Base-by-base conservation (phyloP, 352 stramenopile species). In the Phytophthora colocasiae region DNA sequence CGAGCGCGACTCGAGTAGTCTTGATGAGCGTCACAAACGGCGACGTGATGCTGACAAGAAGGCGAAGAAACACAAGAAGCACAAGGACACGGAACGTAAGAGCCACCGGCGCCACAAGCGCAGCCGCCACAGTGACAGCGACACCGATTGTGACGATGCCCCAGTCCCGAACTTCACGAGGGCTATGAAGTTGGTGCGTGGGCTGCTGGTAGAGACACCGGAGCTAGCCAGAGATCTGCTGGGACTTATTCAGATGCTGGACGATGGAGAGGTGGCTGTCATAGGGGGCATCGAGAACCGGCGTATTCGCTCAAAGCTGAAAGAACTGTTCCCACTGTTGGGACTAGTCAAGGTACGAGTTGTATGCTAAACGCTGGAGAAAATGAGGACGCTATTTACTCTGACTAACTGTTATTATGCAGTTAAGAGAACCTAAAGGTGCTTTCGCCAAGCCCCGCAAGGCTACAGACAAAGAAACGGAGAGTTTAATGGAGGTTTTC, bases 211-310 rank as follows among this genome's bases (percentile, higher is more conserved):
- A 6, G 82, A 91, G 62, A 93, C 88, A 57, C 85, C 88, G 3
- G 74, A 80, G 50, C 77, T 96, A 32, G 69, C 75, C 17, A 67
- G 59, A 17, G 88, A 96, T 17, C 73, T 96, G 32, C 47, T 93
- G 17, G 49, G 32, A 24, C 63, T 96, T 34, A 60, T 96, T 26
- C 85, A 93, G 67, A 89, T 90, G 83, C 47, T 96, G 50, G 81
- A 95, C 51, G 72, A 89, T 32, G 86, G 88, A 15, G 71, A 93
- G 60, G 77, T 87, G 22, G 88, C 82, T 17, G 75, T 95, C 29
- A 89, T 95, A 71, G 78, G 79, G 4, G 88, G 83, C 36, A 88
- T 96, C 22, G 76, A 90, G 58, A 94, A 96, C 71, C 67, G 59
- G 43, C 75, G 73, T 58, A 89, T 96, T 40, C 83, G 78, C 22